phyloP scores from a whole-genome alignment of 116 monocot genomes.

The Trichopus zeylanicus region DNA sequence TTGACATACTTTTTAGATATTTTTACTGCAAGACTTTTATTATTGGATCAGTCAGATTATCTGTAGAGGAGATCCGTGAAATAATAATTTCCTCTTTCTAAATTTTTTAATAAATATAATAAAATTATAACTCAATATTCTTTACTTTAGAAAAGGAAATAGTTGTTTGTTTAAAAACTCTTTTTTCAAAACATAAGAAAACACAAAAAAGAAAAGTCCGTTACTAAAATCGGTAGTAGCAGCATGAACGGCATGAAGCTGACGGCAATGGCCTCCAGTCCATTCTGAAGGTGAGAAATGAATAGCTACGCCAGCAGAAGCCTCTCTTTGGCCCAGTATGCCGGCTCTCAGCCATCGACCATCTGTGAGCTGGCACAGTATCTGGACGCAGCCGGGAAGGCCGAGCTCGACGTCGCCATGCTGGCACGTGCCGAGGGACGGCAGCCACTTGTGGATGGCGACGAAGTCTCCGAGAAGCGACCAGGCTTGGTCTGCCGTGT shows the following conservation, averaged over 20 bases:
- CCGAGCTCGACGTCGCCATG: slow-evolving; percentile 12
- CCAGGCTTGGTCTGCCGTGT: slow-evolving; percentile 18
- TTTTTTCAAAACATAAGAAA: background rate
- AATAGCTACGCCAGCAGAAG: slow-evolving; percentile 2
- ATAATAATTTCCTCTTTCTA: too few relatives aligned
- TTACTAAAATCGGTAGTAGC: too few relatives aligned
- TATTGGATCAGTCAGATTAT: too few relatives aligned
- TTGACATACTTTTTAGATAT: too few relatives aligned
- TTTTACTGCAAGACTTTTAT: too few relatives aligned
- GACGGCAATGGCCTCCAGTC: slow-evolving; percentile 10
- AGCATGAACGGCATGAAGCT: background rate
- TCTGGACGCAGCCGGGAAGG: slow-evolving; percentile 10
- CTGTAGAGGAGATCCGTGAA: too few relatives aligned
- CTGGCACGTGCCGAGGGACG: slow-evolving; percentile 2
- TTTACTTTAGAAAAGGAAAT: too few relatives aligned
- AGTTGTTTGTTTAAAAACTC: too few relatives aligned
- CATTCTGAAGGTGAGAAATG: background rate
- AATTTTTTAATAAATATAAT: too few relatives aligned
- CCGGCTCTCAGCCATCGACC: background rate
- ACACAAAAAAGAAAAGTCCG: background rate
- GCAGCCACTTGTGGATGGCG: slow-evolving; percentile 21
- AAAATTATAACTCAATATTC: too few relatives aligned
- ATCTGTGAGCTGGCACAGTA: background rate
- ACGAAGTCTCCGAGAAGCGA: slow-evolving; percentile 28
- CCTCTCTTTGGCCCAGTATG: slow-evolving; percentile 11